Conservation (phyloP, 257 asterid genomes). For the Gentiana straminea region DNA sequence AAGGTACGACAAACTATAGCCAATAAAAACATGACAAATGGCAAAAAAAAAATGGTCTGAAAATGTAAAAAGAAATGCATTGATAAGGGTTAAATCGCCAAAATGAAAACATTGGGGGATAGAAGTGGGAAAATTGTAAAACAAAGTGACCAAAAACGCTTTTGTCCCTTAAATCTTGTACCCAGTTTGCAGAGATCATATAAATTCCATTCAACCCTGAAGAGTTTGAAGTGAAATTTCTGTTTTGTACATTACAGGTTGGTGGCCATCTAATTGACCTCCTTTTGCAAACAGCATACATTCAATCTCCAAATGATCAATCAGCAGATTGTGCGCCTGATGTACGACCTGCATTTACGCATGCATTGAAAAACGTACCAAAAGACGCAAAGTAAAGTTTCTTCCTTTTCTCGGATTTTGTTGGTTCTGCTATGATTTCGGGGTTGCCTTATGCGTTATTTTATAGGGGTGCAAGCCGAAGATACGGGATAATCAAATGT, state of each 20-base stretch:
- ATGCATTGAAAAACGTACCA: slow-evolving; percentile 43
- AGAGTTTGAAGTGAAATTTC: neutral
- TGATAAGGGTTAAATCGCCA: no score
- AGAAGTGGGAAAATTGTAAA: no score
- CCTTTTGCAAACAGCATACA: slow-evolving; percentile 75
- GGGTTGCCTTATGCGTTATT: slow-evolving; percentile 16
- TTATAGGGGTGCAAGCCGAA: slow-evolving; percentile 51
- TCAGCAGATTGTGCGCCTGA: slow-evolving; percentile 65
- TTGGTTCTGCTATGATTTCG: slow-evolving; percentile 7
- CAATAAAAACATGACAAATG: no score
- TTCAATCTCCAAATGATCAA: slow-evolving; percentile 65
- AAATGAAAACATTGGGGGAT: no score
- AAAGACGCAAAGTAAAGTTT: slow-evolving; percentile 43
- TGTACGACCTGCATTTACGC: slow-evolving; percentile 85
- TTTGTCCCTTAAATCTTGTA: slow-evolving; percentile 1
- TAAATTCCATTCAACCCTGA: neutral
- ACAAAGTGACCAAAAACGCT: no score
- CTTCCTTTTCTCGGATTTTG: neutral
- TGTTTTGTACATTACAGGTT: slow-evolving; percentile 41
- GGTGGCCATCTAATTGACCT: slow-evolving; percentile 84
- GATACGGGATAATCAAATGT: slow-evolving; percentile 79
- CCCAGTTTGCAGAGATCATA: slow-evolving; percentile 3
- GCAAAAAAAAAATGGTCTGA: no score
- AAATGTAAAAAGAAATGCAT: no score
- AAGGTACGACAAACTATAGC: no score